Evolutionary conservation across 2,329 filamentous ascomycete genomes (phyloP), one percentile per base, ranked within the genome.

Genomic region (Epichloe uncinata): DNA sequence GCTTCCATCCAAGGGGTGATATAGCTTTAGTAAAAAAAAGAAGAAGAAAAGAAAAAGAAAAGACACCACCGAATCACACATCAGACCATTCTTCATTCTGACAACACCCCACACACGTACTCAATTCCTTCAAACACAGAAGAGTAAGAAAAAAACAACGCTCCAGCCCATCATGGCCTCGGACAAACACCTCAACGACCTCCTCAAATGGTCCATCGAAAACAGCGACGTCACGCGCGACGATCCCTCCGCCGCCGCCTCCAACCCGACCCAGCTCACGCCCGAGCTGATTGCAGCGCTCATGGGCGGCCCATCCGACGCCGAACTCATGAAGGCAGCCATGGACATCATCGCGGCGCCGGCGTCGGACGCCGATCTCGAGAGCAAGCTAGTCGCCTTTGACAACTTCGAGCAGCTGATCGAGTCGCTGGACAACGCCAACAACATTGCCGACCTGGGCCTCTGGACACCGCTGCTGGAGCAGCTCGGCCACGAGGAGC

Each of bases 351-450:
- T 96, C 61, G 76, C 73, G 9, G 79, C 81, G 16, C 56, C 70
- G 1, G 73, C 78, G 58, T 70, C 80, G 8, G 75, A 84, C 50
- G 71, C 84, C 50, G 77, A 79, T 4, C 73, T 91, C 46, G 84
- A 88, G 42, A 79, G 87, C 68, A 88, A 87, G 66, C 69, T 94
- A 49, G 78, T 82, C 51, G 90, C 90, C 37, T 94, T 95, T 68
- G 90, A 95, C 76, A 95, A 96, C 70, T 85, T 96, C 55, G 90
- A 95, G 71, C 87, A 95, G 67, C 74, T 95, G 52, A 84, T 96
- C 60, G 89, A 96, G 72, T 82, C 79, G 55, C 81, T 97, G 59
- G 93, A 98, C 74, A 98, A 98, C 66, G 91, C 93, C 52, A 98
- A 97, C 73, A 94, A 96, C 69, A 78, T 98, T 58, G 82, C 82